Evolutionary conservation across 2,329 filamentous ascomycete species (phyloP).

Genomic region (Hymenoscyphus fructigenus): DNA sequence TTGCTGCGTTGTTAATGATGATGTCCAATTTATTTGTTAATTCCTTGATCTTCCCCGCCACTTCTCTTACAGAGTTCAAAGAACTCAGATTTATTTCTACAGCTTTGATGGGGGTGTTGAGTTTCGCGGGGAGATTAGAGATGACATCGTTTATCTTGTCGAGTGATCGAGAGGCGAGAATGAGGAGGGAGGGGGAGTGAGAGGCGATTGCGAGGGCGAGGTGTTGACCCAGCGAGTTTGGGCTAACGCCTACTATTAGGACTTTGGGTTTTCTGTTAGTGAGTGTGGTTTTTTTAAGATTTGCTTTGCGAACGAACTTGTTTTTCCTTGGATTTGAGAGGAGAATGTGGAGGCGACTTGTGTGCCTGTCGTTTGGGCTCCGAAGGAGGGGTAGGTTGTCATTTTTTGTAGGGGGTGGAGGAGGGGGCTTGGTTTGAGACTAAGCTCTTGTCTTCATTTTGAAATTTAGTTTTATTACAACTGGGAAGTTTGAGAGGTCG

Average conservation of each 20-base stretch:
- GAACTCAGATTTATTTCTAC: conserved; percentile 40
- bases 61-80: conserved; percentile 40
- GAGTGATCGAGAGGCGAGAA: conserved; percentile 25
- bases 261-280: conserved; percentile 13
- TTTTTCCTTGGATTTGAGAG: conserved; percentile 35
- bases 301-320: conserved; percentile 24
- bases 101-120: background rate
- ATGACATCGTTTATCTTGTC: conserved; percentile 22
- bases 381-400: conserved; percentile 29
- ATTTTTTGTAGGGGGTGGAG: conserved; percentile 6
- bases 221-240: conserved; percentile 20
- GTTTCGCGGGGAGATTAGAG: conserved; percentile 6
- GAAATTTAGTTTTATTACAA: too few relatives aligned
- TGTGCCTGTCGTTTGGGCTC: conserved; percentile 38
- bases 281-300: background rate
- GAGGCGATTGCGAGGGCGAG: conserved; percentile 23
- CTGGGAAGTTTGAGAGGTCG: background rate
- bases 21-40: conserved; percentile 39
- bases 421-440: background rate
- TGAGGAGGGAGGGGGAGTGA: conserved; percentile 22
- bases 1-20: conserved; percentile 43
- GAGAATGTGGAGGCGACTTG: conserved; percentile 37
- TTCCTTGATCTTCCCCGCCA: conserved; percentile 39
- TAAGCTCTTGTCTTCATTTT: background rate
- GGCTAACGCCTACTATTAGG: conserved; percentile 20